These are phyloP conservation scores for Lichenothelia convexa DNA, from an alignment of 495 filamentous ascomycete genomes.

Conservation along the genomic window DNA sequence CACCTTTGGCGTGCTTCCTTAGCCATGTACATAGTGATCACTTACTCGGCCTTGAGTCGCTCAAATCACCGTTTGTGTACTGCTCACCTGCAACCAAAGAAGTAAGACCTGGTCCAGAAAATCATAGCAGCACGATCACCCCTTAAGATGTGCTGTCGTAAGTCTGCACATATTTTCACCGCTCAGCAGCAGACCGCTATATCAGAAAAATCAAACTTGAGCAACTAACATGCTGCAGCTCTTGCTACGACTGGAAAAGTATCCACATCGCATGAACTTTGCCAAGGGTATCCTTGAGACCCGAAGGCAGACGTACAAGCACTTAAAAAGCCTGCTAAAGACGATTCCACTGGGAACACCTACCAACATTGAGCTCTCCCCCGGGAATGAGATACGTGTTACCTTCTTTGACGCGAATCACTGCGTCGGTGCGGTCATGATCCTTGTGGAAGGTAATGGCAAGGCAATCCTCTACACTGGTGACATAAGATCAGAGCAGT, in stretches of 20 bases:
- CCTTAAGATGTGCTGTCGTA: no score
- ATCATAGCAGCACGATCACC: no score
- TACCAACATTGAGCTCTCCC: slow-evolving; percentile 54
- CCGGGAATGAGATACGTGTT: slow-evolving; percentile 47
- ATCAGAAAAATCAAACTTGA: no score
- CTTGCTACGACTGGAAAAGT: slow-evolving; percentile 56
- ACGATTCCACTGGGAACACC: slow-evolving; percentile 74
- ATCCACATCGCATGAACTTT: slow-evolving; percentile 62
- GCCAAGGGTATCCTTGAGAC: slow-evolving; percentile 58
- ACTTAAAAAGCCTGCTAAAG: slow-evolving; percentile 58
- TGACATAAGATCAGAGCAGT: slow-evolving; percentile 63
- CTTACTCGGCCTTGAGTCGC: slow-evolving; percentile 61
- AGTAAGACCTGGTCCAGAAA: slow-evolving; percentile 22
- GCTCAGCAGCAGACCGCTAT: no score
- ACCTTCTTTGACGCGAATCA: slow-evolving; percentile 88
- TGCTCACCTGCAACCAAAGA: slow-evolving; percentile 74
- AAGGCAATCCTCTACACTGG: slow-evolving; percentile 80
- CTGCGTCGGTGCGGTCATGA: slow-evolving; percentile 85
- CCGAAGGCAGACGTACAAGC: slow-evolving; percentile 48
- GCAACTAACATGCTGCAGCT: no score
- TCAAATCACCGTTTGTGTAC: slow-evolving; percentile 66
- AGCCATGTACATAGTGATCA: slow-evolving; percentile 92
- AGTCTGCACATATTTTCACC: no score
- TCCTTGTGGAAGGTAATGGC: slow-evolving; percentile 61
- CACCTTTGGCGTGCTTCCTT: slow-evolving; percentile 73